Evolutionary conservation across 1,284 basidiomycete species (phyloP), one percentile per base, ranked within the genome.

Genomic region (Ceratobasidium theobromae): DNA sequence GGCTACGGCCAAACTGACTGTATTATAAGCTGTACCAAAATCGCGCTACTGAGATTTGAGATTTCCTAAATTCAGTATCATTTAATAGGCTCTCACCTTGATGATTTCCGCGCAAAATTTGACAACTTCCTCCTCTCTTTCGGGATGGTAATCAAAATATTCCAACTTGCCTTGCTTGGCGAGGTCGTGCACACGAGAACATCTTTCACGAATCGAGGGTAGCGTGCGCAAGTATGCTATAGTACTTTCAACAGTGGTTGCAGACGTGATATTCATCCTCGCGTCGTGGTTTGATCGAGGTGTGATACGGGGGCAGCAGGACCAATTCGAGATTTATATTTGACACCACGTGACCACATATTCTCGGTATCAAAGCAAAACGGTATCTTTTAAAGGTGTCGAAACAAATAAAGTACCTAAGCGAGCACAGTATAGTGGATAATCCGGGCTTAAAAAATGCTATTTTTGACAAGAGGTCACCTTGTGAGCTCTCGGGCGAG

Each of bases 161-260:
- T 95, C 79, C 1, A 95, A 82, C 72, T 87, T 84, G 57, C 85
- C 87, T 68, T 83, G 75, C 72, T 85, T 77, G 4, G 90, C 92
- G 16, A 95, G 86, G 25, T 85, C 80, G 75, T 91, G 88, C 41
- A 98, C 93, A 65, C 83, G 82, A 35, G 76, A 75, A 75, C 93
- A 98, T 57, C 92, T 84, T 72, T 94, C 89, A 45, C 95, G 86
- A 70, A 98, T 93, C 3, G 93, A 84, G 16, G 90, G 88, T 0
- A 98, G 82, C 0, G 93, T 94, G 52, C 91, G 87, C 52, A 98
- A 84, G 74, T 96, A 95, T 4, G 77, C 79, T 14, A 87, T 84
- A 64, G 48, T 52, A 38, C 12, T 41, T 25, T 51, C 21, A 41
- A 64, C 25, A 12, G 58, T 51, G 2, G 46, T 25, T 4, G 27